These are phyloP conservation scores for Auricularia cornea DNA, from an alignment of 768 basidiomycete species.

Conservation along the genomic window DNA sequence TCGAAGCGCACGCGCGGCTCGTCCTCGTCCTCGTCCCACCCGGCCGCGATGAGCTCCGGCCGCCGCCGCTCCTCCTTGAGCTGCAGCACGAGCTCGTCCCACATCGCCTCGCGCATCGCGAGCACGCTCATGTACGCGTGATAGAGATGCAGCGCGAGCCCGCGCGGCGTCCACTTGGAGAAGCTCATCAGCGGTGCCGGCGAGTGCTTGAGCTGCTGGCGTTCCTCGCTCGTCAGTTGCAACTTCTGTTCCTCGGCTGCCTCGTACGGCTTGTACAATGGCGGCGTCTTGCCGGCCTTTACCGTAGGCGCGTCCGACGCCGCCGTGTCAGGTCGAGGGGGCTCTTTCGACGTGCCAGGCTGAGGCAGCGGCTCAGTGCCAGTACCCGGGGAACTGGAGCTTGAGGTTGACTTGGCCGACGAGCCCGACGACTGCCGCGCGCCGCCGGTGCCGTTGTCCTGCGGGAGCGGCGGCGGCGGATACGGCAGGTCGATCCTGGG, in stretches of 20 bases:
- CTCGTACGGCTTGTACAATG: neutral
- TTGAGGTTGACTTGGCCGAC: no score
- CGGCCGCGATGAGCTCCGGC: neutral
- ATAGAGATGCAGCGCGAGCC: slow-evolving; percentile 64
- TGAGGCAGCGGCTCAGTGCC: no score
- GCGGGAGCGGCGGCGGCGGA: slow-evolving; percentile 49
- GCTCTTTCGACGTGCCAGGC: no score
- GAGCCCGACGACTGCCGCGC: no score
- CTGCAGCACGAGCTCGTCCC: slow-evolving; percentile 61
- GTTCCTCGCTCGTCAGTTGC: neutral
- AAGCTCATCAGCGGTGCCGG: neutral
- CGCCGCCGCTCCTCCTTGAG: slow-evolving; percentile 18
- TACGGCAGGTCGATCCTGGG: slow-evolving; percentile 58
- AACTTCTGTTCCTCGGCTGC: neutral
- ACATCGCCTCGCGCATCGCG: slow-evolving; percentile 67
- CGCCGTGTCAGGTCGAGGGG: no score
- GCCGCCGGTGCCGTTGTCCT: neutral
- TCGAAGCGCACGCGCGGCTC: slow-evolving; percentile 1
- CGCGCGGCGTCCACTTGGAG: slow-evolving; percentile 41
- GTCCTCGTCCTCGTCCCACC: neutral
- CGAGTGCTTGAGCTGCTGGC: neutral
- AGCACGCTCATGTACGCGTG: slow-evolving; percentile 52
- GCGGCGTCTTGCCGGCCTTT: neutral
- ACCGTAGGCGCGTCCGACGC: no score
- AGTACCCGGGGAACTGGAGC: no score